Evolutionary conservation across 2,329 filamentous ascomycete species (phyloP).

Genomic region (Capronia coronata): DNA sequence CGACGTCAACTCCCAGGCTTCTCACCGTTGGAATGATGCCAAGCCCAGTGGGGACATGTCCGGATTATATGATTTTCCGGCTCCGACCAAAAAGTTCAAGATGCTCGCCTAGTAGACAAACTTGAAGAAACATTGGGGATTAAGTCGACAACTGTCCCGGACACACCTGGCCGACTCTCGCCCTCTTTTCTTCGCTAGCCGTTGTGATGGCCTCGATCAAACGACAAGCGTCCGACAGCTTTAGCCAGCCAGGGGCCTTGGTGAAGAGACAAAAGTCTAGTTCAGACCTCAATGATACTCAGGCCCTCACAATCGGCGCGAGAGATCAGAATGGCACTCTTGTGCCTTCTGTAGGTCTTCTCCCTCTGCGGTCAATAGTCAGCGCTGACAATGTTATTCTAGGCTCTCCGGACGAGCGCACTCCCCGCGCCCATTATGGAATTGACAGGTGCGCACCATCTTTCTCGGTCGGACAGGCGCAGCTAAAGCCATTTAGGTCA

Average conservation of each 20-base stretch:
- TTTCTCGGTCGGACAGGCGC: background rate
- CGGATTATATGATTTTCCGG: constrained; percentile 6
- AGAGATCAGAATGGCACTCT: constrained; percentile 53
- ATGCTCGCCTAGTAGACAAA: constrained; percentile 18
- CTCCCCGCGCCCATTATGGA: constrained; percentile 93
- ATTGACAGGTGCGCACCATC: constrained; percentile 60
- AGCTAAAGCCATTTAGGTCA: constrained; percentile 42
- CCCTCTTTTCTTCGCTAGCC: constrained; percentile 4
- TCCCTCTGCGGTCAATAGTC: constrained; percentile 1
- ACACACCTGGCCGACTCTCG: background rate
- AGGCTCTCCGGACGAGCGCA: constrained; percentile 73
- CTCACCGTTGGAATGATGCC: background rate
- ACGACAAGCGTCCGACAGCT: constrained; percentile 78
- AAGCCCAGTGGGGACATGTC: background rate
- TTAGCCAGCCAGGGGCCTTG: constrained; percentile 69
- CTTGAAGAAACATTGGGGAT: constrained; percentile 5
- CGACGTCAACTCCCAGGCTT: background rate
- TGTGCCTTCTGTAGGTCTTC: constrained; percentile 56
- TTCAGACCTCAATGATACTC: constrained; percentile 48
- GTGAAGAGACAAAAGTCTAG: constrained; percentile 84
- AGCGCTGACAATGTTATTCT: constrained; percentile 26
- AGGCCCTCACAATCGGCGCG: constrained; percentile 52
- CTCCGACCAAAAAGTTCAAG: constrained; percentile 11
- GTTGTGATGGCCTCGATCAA: constrained; percentile 78
- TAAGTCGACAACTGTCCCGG: constrained; percentile 15